Conservation (phyloP, 2,329 filamentous ascomycete genomes). For the Phoma sp. region DNA sequence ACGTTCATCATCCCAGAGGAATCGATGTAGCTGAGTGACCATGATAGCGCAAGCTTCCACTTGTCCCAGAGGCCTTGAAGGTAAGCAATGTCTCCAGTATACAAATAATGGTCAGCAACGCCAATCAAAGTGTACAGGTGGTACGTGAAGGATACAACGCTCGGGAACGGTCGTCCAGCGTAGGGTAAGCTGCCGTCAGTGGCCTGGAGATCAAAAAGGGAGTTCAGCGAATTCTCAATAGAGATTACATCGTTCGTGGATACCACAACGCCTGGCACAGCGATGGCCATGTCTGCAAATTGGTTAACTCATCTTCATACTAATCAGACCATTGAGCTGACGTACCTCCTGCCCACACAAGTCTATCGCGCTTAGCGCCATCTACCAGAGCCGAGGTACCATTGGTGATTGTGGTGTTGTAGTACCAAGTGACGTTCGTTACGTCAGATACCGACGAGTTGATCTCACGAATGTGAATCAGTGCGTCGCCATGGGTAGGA, state of each 20-base stretch:
- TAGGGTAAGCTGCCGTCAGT: conserved; percentile 57
- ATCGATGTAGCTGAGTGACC: conserved; percentile 52
- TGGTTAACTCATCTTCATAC: background rate
- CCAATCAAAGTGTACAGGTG: conserved; percentile 59
- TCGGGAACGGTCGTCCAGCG: conserved; percentile 54
- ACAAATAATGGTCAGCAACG: conserved; percentile 53
- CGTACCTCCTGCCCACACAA: conserved; percentile 63
- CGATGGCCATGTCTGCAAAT: conserved; percentile 60
- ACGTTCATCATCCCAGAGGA: conserved; percentile 54
- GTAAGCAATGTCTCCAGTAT: conserved; percentile 51
- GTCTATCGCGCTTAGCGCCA: conserved; percentile 64
- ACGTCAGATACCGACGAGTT: conserved; percentile 37
- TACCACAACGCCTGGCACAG: conserved; percentile 60
- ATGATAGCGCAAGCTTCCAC: conserved; percentile 53
- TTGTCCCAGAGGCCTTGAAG: conserved; percentile 51
- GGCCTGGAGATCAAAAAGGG: conserved; percentile 55
- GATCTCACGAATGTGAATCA: conserved; percentile 42
- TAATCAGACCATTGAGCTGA: background rate
- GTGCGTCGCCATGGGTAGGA: conserved; percentile 43
- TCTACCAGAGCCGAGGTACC: conserved; percentile 52
- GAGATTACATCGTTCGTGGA: conserved; percentile 61
- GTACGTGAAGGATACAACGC: conserved; percentile 59
- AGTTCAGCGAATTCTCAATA: conserved; percentile 58
- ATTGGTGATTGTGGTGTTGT: conserved; percentile 51
- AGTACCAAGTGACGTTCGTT: conserved; percentile 49